A percentile compares a stretch with the other conserved stretches of the same genome.
These are phyloP conservation scores for Chaetomium fimeti DNA, from an alignment of 495 filamentous ascomycete genomes.

Conservation along the genomic window DNA sequence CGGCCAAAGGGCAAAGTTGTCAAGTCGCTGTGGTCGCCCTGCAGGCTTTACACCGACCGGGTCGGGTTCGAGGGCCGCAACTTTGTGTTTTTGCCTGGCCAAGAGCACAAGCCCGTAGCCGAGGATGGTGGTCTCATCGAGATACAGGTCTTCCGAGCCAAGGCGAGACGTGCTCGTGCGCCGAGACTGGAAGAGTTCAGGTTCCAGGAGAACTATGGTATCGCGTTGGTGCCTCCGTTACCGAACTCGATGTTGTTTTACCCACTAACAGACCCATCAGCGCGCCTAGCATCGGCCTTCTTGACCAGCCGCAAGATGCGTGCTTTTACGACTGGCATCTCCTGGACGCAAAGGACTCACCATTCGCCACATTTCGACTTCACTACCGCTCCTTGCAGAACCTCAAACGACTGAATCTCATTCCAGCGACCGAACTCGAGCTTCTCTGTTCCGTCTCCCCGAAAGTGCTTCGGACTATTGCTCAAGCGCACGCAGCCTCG, in stretches of 20 bases:
- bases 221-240: conserved; percentile 40
- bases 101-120: conserved; percentile 38
- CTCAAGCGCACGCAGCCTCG: neutral
- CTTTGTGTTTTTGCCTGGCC: conserved; percentile 43
- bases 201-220: conserved; percentile 45
- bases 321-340: conserved; percentile 49
- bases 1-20: conserved; percentile 39
- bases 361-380: conserved; percentile 49
- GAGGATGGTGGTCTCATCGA: conserved; percentile 55
- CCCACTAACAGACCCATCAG: conserved; percentile 30
- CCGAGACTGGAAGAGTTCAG: conserved; percentile 40
- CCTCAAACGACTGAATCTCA: conserved; percentile 44
- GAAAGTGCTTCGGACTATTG: conserved; percentile 9
- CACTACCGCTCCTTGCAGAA: conserved; percentile 50
- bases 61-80: conserved; percentile 43
- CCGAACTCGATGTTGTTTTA: neutral
- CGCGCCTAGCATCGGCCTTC: conserved; percentile 45
- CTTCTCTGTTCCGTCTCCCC: conserved; percentile 18
- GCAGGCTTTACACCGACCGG: conserved; percentile 23
- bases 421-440: conserved; percentile 29
- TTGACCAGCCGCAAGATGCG: conserved; percentile 49
- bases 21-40: conserved; percentile 47
- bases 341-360: conserved; percentile 48
- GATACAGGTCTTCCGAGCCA: conserved; percentile 50
- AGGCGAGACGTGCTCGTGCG: conserved; percentile 36